Evolutionary conservation across 2,329 filamentous ascomycete genomes (phyloP), one percentile per base, ranked within the genome.

Genomic region (Exophiala calicioides): DNA sequence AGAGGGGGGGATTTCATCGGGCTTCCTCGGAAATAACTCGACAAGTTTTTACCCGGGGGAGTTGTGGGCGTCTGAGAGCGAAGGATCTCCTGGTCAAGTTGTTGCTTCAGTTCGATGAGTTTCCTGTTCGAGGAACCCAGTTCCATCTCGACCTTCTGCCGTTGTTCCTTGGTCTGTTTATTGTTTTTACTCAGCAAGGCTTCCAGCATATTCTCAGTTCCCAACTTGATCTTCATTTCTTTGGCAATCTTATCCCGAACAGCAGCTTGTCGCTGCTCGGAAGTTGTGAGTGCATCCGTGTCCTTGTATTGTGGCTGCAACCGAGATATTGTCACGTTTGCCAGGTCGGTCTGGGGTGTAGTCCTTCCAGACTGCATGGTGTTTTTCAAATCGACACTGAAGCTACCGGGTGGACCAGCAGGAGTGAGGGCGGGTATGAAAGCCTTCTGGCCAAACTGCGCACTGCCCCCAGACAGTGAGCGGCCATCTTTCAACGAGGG

Each of bases 161-260:
- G 80, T 64, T 91, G 88, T 50, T 91, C 91, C 65, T 90, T 94
- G 54, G 87, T 86, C 66, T 97, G 91, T 70, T 97, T 98, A 34
- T 88, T 86, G 67, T 95, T 96, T 70, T 98, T 98, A 33, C 84
- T 80, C 66, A 96, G 89, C 56, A 98, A 73, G 9, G 93, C 93
- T 72, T 98, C 93, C 29, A 98, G 76, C 80, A 98, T 84, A 65
- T 98, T 98, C 74, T 98, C 93, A 47, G 91, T 96, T 15, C 93
- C 93, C 61, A 91, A 87, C 68, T 95, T 96, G 65, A 98, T 97
- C 75, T 97, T 97, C 72, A 90, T 84, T 71, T 98, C 94, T 62
- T 94, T 91, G 58, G 90, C 91, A 55, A 98, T 85, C 62, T 85
- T 81, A 60, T 96, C 90, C 61, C 86, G 84, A 53, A 96, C 78